phyloP scores from a whole-genome alignment of 768 basidiomycete genomes.

The Gymnopilus dilepis region DNA sequence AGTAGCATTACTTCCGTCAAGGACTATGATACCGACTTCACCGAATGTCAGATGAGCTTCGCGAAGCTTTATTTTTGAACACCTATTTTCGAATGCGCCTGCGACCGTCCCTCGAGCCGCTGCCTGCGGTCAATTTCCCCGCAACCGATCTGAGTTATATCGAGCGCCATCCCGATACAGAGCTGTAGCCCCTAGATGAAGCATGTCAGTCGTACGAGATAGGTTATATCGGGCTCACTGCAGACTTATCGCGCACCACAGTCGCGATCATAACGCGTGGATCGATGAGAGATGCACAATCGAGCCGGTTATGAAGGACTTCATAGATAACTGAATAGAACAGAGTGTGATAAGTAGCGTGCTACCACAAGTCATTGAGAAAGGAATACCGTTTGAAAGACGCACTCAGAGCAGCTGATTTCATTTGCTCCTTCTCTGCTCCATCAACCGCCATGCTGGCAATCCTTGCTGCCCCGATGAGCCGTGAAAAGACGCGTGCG shows the following conservation, averaged over 20 bases:
- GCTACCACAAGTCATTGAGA: background rate
- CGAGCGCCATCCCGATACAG: constrained; percentile 1
- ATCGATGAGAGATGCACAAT: constrained; percentile 7
- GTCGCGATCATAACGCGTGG: constrained; percentile 7
- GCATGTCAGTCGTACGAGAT: constrained; percentile 1
- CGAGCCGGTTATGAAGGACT: constrained; percentile 1
- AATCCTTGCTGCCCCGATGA: background rate
- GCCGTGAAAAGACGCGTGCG: background rate
- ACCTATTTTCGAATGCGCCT: background rate
- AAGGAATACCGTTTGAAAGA: background rate
- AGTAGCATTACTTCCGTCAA: constrained; percentile 1
- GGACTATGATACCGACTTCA: background rate
- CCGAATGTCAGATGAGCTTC: background rate
- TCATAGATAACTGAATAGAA: background rate
- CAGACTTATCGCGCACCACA: background rate
- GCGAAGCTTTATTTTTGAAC: background rate
- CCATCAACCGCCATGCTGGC: background rate
- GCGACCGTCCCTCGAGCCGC: background rate
- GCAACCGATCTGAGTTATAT: constrained; percentile 1
- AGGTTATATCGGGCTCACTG: background rate
- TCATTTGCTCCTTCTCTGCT: background rate
- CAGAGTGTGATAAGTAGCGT: background rate
- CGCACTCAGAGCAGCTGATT: background rate
- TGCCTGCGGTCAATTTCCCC: constrained; percentile 4
- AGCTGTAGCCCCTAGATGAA: background rate